Evolutionary conservation across 495 filamentous ascomycete species (phyloP).

Genomic region (Geopyxis carbonaria): DNA sequence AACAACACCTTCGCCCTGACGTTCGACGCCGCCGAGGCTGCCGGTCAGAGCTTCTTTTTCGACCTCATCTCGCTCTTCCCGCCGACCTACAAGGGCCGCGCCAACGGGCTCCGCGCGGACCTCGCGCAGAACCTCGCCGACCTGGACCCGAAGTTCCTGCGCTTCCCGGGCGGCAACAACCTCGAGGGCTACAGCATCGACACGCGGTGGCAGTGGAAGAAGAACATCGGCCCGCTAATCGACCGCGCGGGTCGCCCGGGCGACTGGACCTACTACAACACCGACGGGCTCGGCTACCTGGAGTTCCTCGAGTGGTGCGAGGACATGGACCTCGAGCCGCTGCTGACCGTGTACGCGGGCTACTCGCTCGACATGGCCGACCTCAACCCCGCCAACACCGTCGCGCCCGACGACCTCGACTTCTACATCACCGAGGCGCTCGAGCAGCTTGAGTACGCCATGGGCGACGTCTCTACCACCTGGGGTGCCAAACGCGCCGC

Average conservation of each 20-base stretch:
- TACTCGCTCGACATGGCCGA: conserved; percentile 39
- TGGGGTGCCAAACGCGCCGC: conserved; percentile 42
- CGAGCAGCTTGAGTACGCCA: conserved; percentile 50
- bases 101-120: conserved; percentile 46
- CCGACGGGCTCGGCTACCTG: conserved; percentile 42
- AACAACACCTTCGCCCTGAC: conserved; percentile 51
- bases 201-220: conserved; percentile 50
- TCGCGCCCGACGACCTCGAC: conserved; percentile 28
- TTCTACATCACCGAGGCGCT: conserved; percentile 42
- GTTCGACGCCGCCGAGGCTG: conserved; percentile 34
- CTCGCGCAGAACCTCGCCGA: conserved; percentile 38
- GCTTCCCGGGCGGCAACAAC: conserved; percentile 54
- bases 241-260: conserved; percentile 44
- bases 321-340: conserved; percentile 41
- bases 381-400: conserved; percentile 23
- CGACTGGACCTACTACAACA: conserved; percentile 35
- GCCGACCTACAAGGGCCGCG: conserved; percentile 44
- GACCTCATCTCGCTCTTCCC: conserved; percentile 50
- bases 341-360: conserved; percentile 44
- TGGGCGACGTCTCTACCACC: conserved; percentile 34
- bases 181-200: conserved; percentile 38
- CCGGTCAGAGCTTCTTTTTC: conserved; percentile 39
- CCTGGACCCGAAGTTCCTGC: conserved; percentile 40
- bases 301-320: conserved; percentile 53
- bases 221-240: conserved; percentile 46